phyloP scores from a whole-genome alignment of 78 protist genomes.

The Guillardia theta region DNA sequence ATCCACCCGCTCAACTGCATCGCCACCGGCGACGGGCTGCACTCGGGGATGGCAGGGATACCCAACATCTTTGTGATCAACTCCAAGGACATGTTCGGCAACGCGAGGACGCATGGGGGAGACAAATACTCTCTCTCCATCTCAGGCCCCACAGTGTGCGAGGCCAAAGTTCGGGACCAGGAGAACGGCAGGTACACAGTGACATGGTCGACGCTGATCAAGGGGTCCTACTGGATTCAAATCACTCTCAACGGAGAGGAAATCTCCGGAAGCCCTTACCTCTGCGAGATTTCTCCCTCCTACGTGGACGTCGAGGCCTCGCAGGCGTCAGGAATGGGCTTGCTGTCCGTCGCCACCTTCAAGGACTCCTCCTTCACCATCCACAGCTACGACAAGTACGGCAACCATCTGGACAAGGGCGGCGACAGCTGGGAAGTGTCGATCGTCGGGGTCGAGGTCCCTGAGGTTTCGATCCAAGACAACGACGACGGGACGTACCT shows the following conservation, averaged over 20 bases:
- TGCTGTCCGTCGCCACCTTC: conserved; percentile 18
- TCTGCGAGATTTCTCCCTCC: background rate
- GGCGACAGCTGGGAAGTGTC: conserved; percentile 6
- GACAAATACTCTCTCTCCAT: background rate
- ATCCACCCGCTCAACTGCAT: background rate
- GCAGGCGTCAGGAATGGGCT: background rate
- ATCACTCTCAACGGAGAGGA: background rate
- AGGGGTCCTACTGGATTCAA: background rate
- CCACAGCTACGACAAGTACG: background rate
- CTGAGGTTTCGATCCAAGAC: background rate
- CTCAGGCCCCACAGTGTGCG: background rate
- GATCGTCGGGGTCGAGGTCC: background rate
- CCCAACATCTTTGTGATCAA: background rate
- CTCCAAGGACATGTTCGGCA: background rate
- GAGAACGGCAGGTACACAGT: background rate
- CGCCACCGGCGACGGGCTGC: background rate
- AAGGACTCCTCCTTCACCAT: background rate
- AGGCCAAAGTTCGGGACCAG: background rate
- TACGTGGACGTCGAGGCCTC: background rate
- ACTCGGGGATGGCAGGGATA: background rate
- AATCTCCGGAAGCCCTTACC: background rate
- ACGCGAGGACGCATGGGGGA: background rate
- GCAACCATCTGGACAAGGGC: background rate
- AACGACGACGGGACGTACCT: background rate
- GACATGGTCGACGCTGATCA: background rate